These are phyloP conservation scores for Hanseniaspora meyeri DNA, from an alignment of 805 yeast genomes.

Conservation along the genomic window DNA sequence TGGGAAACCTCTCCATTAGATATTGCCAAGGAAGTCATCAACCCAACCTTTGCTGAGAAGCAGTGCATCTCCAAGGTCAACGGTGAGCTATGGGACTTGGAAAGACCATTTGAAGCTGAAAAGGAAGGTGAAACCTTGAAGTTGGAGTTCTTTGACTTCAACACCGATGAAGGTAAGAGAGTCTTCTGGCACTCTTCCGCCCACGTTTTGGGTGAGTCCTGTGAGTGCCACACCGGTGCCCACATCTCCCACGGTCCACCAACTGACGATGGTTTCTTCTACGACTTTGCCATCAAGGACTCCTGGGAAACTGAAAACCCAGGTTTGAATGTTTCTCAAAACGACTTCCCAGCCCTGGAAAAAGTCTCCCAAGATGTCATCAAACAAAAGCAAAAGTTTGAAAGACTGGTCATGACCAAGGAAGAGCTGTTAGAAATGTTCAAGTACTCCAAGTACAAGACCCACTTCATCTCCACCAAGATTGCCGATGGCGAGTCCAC, in stretches of 20 bases:
- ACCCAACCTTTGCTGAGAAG: constrained; percentile 78
- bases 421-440: constrained; percentile 89
- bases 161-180: constrained; percentile 82
- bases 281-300: constrained; percentile 69
- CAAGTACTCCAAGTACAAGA: constrained; percentile 89
- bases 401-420: constrained; percentile 82
- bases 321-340: constrained; percentile 60
- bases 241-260: constrained; percentile 94
- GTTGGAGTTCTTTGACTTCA: constrained; percentile 80
- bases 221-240: constrained; percentile 92
- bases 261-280: constrained; percentile 93
- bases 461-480: constrained; percentile 70
- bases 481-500: constrained; percentile 92
- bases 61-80: constrained; percentile 84
- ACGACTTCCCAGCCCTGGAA: constrained; percentile 76
- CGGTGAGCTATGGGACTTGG: constrained; percentile 88
- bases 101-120: constrained; percentile 76
- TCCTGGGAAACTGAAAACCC: constrained; percentile 40
- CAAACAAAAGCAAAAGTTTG: constrained; percentile 90
- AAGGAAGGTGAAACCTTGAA: constrained; percentile 30
- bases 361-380: constrained; percentile 77
- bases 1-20: constrained; percentile 86
- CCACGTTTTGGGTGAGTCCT: constrained; percentile 93
- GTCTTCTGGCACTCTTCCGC: constrained; percentile 99
- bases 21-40: constrained; percentile 62